These are phyloP conservation scores for Astrocystis sublimbata DNA, from an alignment of 495 filamentous ascomycete species.

Conservation along the genomic window DNA sequence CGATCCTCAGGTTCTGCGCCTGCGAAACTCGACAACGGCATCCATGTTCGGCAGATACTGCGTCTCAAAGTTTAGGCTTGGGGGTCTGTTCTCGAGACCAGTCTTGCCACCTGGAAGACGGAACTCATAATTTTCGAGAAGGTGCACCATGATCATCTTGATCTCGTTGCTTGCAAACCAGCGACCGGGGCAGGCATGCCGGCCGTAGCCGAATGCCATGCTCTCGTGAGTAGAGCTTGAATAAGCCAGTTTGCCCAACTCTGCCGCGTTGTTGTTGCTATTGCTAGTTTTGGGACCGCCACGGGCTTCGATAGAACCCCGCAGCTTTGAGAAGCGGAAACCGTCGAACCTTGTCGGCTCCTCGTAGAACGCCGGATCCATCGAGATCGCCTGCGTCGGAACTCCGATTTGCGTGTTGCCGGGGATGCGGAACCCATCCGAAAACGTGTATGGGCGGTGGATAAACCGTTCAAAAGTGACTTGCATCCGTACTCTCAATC, in stretches of 20 bases:
- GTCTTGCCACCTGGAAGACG: not conserved
- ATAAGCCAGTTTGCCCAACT: slow-evolving; percentile 35
- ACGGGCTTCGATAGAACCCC: slow-evolving; percentile 27
- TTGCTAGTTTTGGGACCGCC: too few species aligned
- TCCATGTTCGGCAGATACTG: not conserved
- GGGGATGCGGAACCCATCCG: slow-evolving; percentile 40
- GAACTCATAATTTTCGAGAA: slow-evolving; percentile 46
- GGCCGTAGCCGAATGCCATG: slow-evolving; percentile 51
- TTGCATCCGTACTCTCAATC: slow-evolving; percentile 9
- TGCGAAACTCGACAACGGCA: not conserved
- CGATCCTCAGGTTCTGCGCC: too few species aligned
- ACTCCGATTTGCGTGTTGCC: slow-evolving; percentile 30
- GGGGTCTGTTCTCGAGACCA: not conserved
- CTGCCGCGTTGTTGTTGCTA: slow-evolving; percentile 9
- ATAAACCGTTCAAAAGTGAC: slow-evolving; percentile 39
- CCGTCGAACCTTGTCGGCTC: slow-evolving; percentile 51
- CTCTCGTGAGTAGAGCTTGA: slow-evolving; percentile 34
- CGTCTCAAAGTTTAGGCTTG: not conserved
- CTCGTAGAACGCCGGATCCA: slow-evolving; percentile 26
- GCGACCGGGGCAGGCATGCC: slow-evolving; percentile 52
- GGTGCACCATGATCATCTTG: slow-evolving; percentile 41
- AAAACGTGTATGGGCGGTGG: slow-evolving; percentile 33
- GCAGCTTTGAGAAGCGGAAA: slow-evolving; percentile 48
- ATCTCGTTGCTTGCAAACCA: slow-evolving; percentile 51
- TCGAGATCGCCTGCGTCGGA: slow-evolving; percentile 27